Percentiles rank a stretch among this genome's conserved stretches.
Conservation (phyloP, 345 rosid species). For the Eucalyptus sp. region DNA sequence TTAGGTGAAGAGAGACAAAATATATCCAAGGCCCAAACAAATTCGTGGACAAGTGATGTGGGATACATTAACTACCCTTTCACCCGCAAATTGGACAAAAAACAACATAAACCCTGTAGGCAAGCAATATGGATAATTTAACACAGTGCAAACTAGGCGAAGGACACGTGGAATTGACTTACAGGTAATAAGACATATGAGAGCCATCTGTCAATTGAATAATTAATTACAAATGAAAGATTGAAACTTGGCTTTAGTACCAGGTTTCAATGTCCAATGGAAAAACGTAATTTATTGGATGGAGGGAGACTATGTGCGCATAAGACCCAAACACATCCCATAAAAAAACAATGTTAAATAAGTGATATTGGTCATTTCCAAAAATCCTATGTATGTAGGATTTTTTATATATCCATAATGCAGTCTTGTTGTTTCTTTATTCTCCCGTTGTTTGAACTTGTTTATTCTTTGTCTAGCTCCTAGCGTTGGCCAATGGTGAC, state of each 20-base stretch:
- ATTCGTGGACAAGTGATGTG: background rate
- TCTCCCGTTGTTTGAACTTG: background rate
- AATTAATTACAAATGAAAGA: background rate
- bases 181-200: background rate
- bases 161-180: background rate
- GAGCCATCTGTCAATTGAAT: background rate
- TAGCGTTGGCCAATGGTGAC: constrained; percentile 93
- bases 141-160: background rate
- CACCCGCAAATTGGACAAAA: background rate
- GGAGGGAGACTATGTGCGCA: background rate
- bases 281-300: background rate
- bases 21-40: background rate
- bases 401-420: background rate
- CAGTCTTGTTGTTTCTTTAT: background rate
- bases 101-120: background rate
- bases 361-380: background rate
- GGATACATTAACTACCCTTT: background rate
- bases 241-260: background rate
- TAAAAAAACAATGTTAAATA: background rate
- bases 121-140: background rate
- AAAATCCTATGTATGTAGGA: background rate
- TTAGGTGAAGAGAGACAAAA: background rate
- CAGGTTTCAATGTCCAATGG: background rate
- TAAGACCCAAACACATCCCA: background rate
- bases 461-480: constrained; percentile 38